Conservation (phyloP, 495 filamentous ascomycete species). For the Alectoria sarmentosa region DNA sequence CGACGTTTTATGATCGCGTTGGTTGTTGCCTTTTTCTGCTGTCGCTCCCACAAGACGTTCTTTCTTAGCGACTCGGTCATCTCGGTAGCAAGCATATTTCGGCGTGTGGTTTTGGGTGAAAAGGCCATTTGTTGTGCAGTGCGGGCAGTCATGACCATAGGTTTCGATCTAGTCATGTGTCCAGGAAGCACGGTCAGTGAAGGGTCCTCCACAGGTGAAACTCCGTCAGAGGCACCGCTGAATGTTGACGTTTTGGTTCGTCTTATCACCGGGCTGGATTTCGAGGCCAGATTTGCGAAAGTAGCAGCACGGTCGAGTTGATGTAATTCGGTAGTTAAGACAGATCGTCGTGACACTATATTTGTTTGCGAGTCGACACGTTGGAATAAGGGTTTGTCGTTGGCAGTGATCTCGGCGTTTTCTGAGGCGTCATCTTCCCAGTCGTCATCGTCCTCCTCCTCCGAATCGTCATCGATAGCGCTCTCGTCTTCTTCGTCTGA, state of each 20-base stretch:
- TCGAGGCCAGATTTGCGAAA: conserved; percentile 59
- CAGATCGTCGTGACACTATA: conserved; percentile 75
- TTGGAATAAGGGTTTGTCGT: conserved; percentile 65
- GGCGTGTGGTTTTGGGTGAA: conserved; percentile 85
- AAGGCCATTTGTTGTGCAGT: conserved; percentile 60
- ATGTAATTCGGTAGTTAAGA: conserved; percentile 85
- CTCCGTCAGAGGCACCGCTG: conserved; percentile 63
- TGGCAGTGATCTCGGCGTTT: conserved; percentile 70
- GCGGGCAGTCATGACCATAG: conserved; percentile 74
- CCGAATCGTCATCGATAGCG: conserved; percentile 83
- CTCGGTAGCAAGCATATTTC: conserved; percentile 96
- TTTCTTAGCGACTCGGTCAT: conserved; percentile 73
- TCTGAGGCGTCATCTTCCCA: conserved; percentile 94
- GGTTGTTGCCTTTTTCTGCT: conserved; percentile 83
- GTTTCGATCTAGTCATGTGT: conserved; percentile 72
- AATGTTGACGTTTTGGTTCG: conserved; percentile 67
- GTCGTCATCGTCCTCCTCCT: conserved; percentile 40
- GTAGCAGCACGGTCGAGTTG: conserved; percentile 60
- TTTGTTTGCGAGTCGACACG: conserved; percentile 85
- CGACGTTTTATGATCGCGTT: conserved; percentile 84
- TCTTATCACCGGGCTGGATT: conserved; percentile 77
- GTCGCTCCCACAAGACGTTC: conserved; percentile 77
- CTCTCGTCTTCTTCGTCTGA: conserved; percentile 62
- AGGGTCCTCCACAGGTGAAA: conserved; percentile 66
- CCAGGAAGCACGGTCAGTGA: conserved; percentile 65